Conservation (phyloP, 495 filamentous ascomycete genomes). For the Stereocaulon alpinum region DNA sequence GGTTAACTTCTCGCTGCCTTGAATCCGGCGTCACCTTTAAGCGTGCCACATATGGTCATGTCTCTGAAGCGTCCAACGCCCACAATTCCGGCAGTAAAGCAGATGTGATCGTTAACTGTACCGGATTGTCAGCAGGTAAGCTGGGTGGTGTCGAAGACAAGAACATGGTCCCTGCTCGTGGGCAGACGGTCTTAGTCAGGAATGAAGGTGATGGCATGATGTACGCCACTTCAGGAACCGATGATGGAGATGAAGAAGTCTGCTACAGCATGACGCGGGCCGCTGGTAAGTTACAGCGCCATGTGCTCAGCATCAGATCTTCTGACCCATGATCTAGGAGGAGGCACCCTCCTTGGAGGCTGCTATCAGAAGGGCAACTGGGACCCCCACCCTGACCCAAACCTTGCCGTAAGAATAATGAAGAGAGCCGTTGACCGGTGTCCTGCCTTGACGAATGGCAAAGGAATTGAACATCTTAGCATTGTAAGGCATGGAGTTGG, state of each 20-base stretch:
- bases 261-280: slow-evolving; percentile 89
- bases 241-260: slow-evolving; percentile 72
- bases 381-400: slow-evolving; percentile 73
- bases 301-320: background rate
- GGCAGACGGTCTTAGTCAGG: slow-evolving; percentile 80
- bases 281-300: slow-evolving; percentile 36
- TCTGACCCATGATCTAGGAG: slow-evolving; percentile 30
- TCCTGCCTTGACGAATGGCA: slow-evolving; percentile 63
- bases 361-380: slow-evolving; percentile 76
- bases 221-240: slow-evolving; percentile 54
- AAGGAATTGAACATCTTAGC: slow-evolving; percentile 69
- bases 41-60: slow-evolving; percentile 51
- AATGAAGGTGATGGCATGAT: slow-evolving; percentile 69
- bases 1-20: slow-evolving; percentile 67
- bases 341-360: slow-evolving; percentile 75
- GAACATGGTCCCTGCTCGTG: slow-evolving; percentile 65
- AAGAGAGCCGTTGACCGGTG: slow-evolving; percentile 61
- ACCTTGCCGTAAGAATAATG: slow-evolving; percentile 81
- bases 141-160: slow-evolving; percentile 77
- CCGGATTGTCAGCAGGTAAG: slow-evolving; percentile 60
- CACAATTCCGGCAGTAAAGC: slow-evolving; percentile 54
- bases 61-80: slow-evolving; percentile 55
- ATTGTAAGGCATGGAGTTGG: slow-evolving; percentile 88
- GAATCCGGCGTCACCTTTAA: slow-evolving; percentile 57
- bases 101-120: slow-evolving; percentile 77